Conservation (phyloP, 2,329 filamentous ascomycete genomes). For the Exophiala aquamarina region DNA sequence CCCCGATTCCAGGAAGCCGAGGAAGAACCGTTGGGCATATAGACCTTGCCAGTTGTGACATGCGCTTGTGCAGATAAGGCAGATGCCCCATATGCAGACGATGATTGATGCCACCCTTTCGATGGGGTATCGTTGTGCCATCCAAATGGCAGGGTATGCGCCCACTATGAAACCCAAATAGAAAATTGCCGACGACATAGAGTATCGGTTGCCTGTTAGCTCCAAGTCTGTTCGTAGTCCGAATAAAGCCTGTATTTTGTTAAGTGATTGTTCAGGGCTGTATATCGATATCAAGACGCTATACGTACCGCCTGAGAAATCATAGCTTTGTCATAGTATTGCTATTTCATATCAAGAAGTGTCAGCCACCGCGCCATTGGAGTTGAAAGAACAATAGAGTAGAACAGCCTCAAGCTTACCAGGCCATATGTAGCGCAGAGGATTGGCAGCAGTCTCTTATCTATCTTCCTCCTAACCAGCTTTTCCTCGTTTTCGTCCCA, state of each 20-base stretch:
- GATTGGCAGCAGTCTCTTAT: constrained; percentile 49
- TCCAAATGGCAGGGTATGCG: constrained; percentile 70
- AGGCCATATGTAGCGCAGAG: constrained; percentile 51
- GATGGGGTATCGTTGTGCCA: constrained; percentile 66
- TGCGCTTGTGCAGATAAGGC: constrained; percentile 68
- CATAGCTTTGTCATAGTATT: constrained; percentile 60
- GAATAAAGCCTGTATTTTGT: constrained; percentile 38
- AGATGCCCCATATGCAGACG: constrained; percentile 64
- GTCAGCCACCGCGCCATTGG: background rate
- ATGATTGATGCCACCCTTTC: constrained; percentile 62
- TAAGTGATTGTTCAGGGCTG: background rate
- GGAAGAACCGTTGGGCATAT: constrained; percentile 66
- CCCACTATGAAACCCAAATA: constrained; percentile 78
- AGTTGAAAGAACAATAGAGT: background rate
- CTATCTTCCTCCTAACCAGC: constrained; percentile 16
- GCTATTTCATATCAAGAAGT: background rate
- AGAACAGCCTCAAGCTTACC: background rate
- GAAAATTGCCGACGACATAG: constrained; percentile 39
- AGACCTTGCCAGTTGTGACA: constrained; percentile 64
- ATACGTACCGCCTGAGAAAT: constrained; percentile 51
- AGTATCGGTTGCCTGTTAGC: constrained; percentile 45
- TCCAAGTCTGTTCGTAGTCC: constrained; percentile 43
- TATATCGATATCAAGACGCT: background rate
- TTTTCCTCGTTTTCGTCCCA: constrained; percentile 19
- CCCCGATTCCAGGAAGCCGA: constrained; percentile 61